These are phyloP conservation scores for Dillenia suffruticosa DNA, from an alignment of 164 flowering plant genomes.

Conservation along the genomic window DNA sequence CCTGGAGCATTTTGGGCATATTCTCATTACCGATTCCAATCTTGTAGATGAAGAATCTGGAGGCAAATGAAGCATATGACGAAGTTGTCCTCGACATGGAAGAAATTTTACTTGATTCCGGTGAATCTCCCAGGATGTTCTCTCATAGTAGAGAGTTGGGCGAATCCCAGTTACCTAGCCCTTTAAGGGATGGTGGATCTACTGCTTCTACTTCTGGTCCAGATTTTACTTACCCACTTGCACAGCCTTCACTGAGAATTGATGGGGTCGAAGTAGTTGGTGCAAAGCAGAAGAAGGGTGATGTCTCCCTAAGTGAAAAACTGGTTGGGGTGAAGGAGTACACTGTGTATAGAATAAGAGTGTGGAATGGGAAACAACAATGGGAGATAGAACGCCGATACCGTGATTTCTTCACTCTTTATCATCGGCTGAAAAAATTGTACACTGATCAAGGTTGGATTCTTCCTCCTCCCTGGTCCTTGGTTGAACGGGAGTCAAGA, in stretches of 20 bases:
- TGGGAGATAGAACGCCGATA: constrained; percentile 96
- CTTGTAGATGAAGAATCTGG: constrained; percentile 47
- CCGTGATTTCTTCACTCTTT: constrained; percentile 81
- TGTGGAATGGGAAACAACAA: constrained; percentile 64
- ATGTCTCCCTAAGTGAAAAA: constrained; percentile 87
- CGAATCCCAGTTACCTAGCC: constrained; percentile 30
- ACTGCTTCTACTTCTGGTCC: constrained; percentile 83
- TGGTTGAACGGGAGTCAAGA: constrained; percentile 75
- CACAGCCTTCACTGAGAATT: constrained; percentile 35
- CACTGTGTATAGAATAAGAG: constrained; percentile 74
- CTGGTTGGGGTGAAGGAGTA: constrained; percentile 94
- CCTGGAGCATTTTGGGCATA: too few relatives aligned
- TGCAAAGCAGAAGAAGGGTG: constrained; percentile 81
- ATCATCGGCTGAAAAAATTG: constrained; percentile 53
- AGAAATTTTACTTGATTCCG: constrained; percentile 75
- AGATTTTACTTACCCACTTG: constrained; percentile 28
- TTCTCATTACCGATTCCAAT: not conserved
- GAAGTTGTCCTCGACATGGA: constrained; percentile 95
- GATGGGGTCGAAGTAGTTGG: constrained; percentile 87
- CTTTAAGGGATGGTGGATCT: constrained; percentile 77
- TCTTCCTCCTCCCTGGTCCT: constrained; percentile 82
- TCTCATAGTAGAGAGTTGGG: constrained; percentile 23
- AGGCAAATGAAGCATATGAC: constrained; percentile 50
- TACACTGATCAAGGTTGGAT: constrained; percentile 57
- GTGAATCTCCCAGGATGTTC: constrained; percentile 47